Percentiles rank a stretch among this genome's conserved stretches.
Conservation (phyloP, 805 yeast genomes). For the Grigorovia yakushimaensis region DNA sequence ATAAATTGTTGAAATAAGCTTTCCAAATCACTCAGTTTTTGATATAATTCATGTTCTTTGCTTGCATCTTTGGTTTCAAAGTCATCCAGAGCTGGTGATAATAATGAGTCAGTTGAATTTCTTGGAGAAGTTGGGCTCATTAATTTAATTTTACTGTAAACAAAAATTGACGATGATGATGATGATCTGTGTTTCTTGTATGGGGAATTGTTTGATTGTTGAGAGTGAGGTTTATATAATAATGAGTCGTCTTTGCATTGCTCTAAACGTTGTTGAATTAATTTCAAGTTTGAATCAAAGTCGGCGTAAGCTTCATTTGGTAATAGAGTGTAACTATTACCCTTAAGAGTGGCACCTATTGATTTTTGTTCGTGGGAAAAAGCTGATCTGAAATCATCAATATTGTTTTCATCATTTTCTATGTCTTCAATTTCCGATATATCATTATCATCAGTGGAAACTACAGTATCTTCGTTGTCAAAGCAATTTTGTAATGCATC, state of each 20-base stretch:
- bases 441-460: neutral
- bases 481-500: constrained; percentile 52
- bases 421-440: neutral
- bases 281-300: constrained; percentile 12
- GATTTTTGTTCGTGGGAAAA: constrained; percentile 1
- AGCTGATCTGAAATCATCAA: neutral
- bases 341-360: neutral
- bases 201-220: neutral
- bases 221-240: constrained; percentile 7
- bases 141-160: constrained; percentile 4
- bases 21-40: constrained; percentile 18
- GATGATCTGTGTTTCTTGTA: constrained; percentile 6
- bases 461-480: constrained; percentile 9
- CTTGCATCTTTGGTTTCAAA: neutral
- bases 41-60: constrained; percentile 19
- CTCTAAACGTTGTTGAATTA: constrained; percentile 22
- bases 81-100: constrained; percentile 3
- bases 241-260: constrained; percentile 22
- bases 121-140: constrained; percentile 5
- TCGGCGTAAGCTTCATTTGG: constrained; percentile 15
- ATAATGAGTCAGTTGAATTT: constrained; percentile 5
- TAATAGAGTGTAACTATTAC: constrained; percentile 8
- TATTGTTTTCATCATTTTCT: neutral
- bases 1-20: constrained; percentile 14
- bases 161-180: constrained; percentile 11